These are phyloP conservation scores for Arthonia radiata DNA, from an alignment of 495 filamentous ascomycete species.

Conservation along the genomic window DNA sequence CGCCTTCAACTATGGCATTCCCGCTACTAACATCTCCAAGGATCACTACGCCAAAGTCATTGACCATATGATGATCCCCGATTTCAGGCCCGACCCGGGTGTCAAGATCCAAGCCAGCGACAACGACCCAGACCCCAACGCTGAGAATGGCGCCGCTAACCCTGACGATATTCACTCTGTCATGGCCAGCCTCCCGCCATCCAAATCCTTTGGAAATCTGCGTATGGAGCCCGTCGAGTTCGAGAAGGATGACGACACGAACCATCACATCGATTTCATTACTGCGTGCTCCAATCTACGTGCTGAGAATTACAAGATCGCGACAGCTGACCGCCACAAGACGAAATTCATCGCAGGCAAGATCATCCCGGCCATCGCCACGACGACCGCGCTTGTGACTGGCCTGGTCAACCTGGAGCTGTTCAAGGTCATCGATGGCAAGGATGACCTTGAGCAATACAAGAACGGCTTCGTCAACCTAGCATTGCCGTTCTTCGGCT, in stretches of 20 bases:
- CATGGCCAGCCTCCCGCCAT: constrained; percentile 38
- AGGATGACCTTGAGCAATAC: constrained; percentile 84
- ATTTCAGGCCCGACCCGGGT: constrained; percentile 73
- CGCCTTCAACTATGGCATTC: constrained; percentile 94
- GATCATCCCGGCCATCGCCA: constrained; percentile 97
- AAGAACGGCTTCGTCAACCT: constrained; percentile 98
- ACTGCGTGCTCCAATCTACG: constrained; percentile 89
- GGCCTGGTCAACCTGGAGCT: constrained; percentile 82
- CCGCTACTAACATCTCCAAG: constrained; percentile 42
- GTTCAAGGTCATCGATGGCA: constrained; percentile 91
- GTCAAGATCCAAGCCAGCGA: constrained; percentile 97
- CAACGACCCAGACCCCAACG: constrained; percentile 84
- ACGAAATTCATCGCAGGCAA: constrained; percentile 99
- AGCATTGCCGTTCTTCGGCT: constrained; percentile 89
- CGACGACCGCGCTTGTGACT: constrained; percentile 86
- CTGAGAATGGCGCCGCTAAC: constrained; percentile 29
- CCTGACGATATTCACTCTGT: constrained; percentile 45
- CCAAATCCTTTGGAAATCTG: constrained; percentile 62
- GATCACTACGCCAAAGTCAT: constrained; percentile 50
- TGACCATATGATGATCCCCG: constrained; percentile 84
- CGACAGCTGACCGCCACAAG: constrained; percentile 75
- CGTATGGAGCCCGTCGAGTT: constrained; percentile 84
- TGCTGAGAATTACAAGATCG: constrained; percentile 92
- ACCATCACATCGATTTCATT: constrained; percentile 98
- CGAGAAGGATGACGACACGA: constrained; percentile 97